Percentiles rank a stretch among this genome's conserved stretches.
phyloP scores from a whole-genome alignment of 345 rosid species.

The Hypericum perforatum region DNA sequence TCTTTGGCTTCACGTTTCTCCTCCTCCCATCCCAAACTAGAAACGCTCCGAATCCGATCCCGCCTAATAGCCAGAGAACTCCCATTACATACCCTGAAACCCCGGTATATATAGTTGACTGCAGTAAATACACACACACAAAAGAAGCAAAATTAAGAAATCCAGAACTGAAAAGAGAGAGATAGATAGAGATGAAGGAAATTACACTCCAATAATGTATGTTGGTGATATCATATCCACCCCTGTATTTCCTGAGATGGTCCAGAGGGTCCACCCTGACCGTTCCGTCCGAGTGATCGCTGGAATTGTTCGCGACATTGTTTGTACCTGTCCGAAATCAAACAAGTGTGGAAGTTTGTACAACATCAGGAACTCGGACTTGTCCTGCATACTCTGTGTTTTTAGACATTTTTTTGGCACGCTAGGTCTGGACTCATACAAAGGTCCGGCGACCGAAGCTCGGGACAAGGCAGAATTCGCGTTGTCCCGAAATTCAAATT shows the following conservation, averaged over 20 bases:
- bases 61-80: slow-evolving; percentile 41
- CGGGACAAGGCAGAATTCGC: too few species aligned
- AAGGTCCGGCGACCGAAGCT: too few species aligned
- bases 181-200: neutral
- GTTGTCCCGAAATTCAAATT: too few species aligned
- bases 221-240: slow-evolving; percentile 59
- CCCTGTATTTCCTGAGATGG: slow-evolving; percentile 41
- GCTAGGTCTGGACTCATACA: too few species aligned
- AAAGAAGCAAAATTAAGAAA: neutral
- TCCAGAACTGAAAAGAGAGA: neutral
- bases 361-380: too few species aligned
- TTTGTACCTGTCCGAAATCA: slow-evolving; percentile 13
- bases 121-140: slow-evolving; percentile 15
- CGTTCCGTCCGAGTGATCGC: slow-evolving; percentile 25
- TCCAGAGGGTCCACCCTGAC: slow-evolving; percentile 50
- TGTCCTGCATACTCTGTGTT: too few species aligned
- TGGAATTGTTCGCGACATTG: slow-evolving; percentile 13
- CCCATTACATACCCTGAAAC: slow-evolving; percentile 44
- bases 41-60: slow-evolving; percentile 27
- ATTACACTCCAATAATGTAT: slow-evolving; percentile 69
- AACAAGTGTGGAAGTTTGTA: neutral
- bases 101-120: slow-evolving; percentile 58
- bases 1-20: slow-evolving; percentile 22
- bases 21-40: slow-evolving; percentile 13
- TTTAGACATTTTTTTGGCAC: too few species aligned